These are phyloP conservation scores for Cercospora zeae-maydis DNA, from an alignment of 2,329 filamentous ascomycete genomes.

Conservation along the genomic window DNA sequence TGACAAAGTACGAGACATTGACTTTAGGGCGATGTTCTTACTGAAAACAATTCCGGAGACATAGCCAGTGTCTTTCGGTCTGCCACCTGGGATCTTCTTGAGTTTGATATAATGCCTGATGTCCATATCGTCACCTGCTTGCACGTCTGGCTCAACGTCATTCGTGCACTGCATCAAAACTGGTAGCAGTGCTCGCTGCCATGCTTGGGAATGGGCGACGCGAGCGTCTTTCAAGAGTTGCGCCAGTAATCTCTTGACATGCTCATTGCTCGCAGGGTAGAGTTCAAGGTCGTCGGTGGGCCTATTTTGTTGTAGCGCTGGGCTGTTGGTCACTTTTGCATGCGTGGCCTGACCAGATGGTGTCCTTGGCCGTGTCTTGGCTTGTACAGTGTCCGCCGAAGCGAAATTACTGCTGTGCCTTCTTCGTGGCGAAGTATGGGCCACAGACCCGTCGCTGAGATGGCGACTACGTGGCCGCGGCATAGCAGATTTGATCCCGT, in stretches of 20 bases:
- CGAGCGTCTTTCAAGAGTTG: constrained; percentile 76
- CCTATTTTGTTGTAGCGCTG: constrained; percentile 61
- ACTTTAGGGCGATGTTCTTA: constrained; percentile 93
- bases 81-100: constrained; percentile 90
- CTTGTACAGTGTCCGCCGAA: constrained; percentile 38
- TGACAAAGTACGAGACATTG: constrained; percentile 82
- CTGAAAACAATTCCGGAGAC: constrained; percentile 95
- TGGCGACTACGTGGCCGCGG: constrained; percentile 69
- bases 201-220: constrained; percentile 69
- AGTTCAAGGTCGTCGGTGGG: constrained; percentile 59
- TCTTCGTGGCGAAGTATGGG: constrained; percentile 67
- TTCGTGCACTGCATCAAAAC: constrained; percentile 88
- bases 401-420: constrained; percentile 53
- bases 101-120: constrained; percentile 96
- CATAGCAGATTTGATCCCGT: constrained; percentile 41
- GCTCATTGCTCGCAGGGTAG: constrained; percentile 80
- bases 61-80: constrained; percentile 88
- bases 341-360: constrained; percentile 20
- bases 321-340: constrained; percentile 61
- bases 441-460: constrained; percentile 73
- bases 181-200: constrained; percentile 87
- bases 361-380: constrained; percentile 15
- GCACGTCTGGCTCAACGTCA: constrained; percentile 89
- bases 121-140: constrained; percentile 89
- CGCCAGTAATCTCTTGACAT: constrained; percentile 78